Conservation (phyloP, 805 yeast species). For the Cyberlindnera euphorbiae region DNA sequence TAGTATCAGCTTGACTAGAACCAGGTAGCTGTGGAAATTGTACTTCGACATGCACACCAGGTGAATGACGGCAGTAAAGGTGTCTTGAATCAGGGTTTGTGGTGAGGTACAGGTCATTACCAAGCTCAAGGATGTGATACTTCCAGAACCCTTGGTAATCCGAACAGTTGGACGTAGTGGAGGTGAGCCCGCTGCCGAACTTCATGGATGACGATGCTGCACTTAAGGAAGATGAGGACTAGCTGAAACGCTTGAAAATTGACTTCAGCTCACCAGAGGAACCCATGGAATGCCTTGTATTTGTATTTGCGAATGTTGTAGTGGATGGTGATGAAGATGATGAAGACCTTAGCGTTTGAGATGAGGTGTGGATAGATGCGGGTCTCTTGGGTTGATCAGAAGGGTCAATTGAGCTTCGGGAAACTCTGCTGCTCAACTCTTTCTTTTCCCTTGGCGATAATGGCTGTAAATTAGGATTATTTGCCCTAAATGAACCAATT, state of each 20-base stretch:
- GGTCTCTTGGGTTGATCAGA: too few relatives aligned
- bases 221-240: too few relatives aligned
- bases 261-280: constrained; percentile 9
- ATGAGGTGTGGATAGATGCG: too few relatives aligned
- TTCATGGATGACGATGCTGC: too few relatives aligned
- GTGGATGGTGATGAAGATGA: too few relatives aligned
- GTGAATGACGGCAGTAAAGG: constrained; percentile 53
- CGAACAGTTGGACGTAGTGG: too few relatives aligned
- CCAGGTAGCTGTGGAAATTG: constrained; percentile 11
- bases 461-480: constrained; percentile 25
- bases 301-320: too few relatives aligned
- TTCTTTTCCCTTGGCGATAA: constrained; percentile 9
- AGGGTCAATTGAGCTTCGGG: too few relatives aligned
- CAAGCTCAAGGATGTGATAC: constrained; percentile 54
- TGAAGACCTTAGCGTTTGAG: too few relatives aligned
- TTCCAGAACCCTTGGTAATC: constrained; percentile 31
- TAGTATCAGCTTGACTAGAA: constrained; percentile 2
- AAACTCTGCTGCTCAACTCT: too few relatives aligned
- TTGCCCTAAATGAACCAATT: constrained; percentile 9
- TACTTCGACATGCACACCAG: constrained; percentile 48
- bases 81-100: constrained; percentile 65
- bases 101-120: constrained; percentile 53
- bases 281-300: constrained; percentile 15
- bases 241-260: too few relatives aligned
- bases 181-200: too few relatives aligned